Evolutionary conservation across 1,139 yeast genomes (phyloP), one percentile per base, ranked within the genome.

Genomic region (Pichia sp.): DNA sequence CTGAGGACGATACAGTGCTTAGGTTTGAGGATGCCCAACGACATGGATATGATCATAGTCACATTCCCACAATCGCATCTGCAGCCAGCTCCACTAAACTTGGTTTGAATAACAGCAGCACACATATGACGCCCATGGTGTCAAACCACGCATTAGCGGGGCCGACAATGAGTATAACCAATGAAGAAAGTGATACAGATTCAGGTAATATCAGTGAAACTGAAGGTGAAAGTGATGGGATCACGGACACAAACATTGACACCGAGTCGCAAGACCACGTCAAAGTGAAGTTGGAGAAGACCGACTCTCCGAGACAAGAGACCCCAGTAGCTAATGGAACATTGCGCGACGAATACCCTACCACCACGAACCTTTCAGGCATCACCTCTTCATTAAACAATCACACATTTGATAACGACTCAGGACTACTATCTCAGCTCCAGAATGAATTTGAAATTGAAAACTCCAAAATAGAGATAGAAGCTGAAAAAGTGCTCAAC

Each of bases 401-500:
- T 22, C 10, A 24, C 2, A 34, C 35, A 17, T 31, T 34, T 22
- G 41, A 38, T 6, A 33, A 35, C 16, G 55, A 49, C 26, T 48
- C 51, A 5, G 41, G 38, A 17, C 34, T 46, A 8, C 24, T 53
- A 9, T 40, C 46, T 13, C 41, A 42, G 18, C 25, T 51, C 18
- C 46, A 48, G 27, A 31, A 45, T 19, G 54, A 52, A 20, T 42
- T 54, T 27, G 50, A 48, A 10, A 20, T 44, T 12, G 56, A 50
- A 18, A 47, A 46, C 24, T 45, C 49, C 5, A 45, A 37, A 25
- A 42, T 54, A n/a, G 49, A 51, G 27, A 35, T 47, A 28, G 56
- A 53, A 32, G 46, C 54, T 0, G 45, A 47, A 8, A 48, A 47
- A 32, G 48, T 46, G 3, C 29, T 53, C 16, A 34, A 44, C 12